Conservation (phyloP, 768 basidiomycete genomes). For the Lanmaoa pseudosensibilis region DNA sequence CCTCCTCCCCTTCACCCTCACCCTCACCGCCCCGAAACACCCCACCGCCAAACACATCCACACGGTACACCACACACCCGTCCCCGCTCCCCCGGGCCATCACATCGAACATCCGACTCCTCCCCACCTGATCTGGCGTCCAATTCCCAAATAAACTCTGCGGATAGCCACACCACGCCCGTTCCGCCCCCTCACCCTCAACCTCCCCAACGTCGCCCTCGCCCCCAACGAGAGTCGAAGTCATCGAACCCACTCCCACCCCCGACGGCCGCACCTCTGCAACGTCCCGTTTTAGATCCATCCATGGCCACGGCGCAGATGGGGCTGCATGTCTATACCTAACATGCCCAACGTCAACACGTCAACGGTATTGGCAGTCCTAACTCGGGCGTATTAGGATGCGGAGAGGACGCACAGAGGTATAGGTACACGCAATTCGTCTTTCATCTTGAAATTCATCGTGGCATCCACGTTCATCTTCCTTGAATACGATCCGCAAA, state of each 20-base stretch:
- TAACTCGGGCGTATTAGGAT: no score
- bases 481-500: not conserved
- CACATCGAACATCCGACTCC: slow-evolving; percentile 24
- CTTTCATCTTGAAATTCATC: not conserved
- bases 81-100: not conserved
- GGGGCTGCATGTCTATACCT: slow-evolving; percentile 24
- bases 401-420: not conserved
- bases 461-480: not conserved
- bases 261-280: not conserved
- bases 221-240: not conserved
- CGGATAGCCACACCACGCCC: slow-evolving; percentile 39
- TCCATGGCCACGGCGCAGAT: slow-evolving; percentile 38
- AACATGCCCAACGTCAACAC: no score
- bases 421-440: not conserved
- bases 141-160: slow-evolving; percentile 51
- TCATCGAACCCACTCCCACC: not conserved
- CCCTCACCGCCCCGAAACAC: slow-evolving; percentile 13
- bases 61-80: not conserved
- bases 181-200: not conserved
- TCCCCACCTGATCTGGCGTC: slow-evolving; percentile 39
- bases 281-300: slow-evolving; percentile 9
- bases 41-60: not conserved
- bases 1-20: no score
- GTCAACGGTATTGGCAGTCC: no score
- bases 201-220: not conserved